Conservation (phyloP, 164 flowering plant species). For the Magnolia officinalis region DNA sequence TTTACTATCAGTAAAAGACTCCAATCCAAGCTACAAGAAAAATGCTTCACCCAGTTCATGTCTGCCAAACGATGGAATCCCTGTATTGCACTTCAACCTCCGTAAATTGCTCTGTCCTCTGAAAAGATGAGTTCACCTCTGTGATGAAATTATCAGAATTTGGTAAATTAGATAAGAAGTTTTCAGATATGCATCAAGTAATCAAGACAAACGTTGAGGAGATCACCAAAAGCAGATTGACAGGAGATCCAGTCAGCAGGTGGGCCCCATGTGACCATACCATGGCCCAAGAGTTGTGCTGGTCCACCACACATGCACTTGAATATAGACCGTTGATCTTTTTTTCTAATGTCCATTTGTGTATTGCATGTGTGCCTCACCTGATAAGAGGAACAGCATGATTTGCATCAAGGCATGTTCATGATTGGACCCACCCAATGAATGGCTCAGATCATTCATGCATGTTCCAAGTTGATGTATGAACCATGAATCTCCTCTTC, state of each 20-base stretch:
- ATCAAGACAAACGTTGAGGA: neutral
- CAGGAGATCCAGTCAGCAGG: neutral
- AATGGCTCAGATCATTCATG: too few relatives aligned
- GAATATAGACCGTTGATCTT: neutral
- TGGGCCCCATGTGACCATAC: too few relatives aligned
- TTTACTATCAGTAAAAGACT: neutral
- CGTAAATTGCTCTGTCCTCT: slow-evolving; percentile 6
- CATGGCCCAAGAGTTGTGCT: neutral
- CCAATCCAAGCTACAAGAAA: neutral
- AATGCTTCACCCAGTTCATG: neutral
- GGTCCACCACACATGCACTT: neutral
- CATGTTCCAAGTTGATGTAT: too few relatives aligned
- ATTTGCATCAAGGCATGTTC: neutral
- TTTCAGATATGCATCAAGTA: neutral
- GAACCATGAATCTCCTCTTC: neutral
- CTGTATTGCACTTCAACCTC: slow-evolving; percentile 6
- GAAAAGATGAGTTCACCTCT: slow-evolving; percentile 4
- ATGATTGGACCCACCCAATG: neutral
- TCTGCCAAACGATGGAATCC: neutral
- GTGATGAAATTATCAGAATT: slow-evolving; percentile 1
- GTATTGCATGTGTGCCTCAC: neutral
- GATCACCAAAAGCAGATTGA: neutral
- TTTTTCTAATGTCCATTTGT: neutral
- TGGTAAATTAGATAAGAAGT: neutral
- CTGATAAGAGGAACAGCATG: neutral